phyloP scores from a whole-genome alignment of 2,329 filamentous ascomycete genomes.

The Clathrospora elynae region DNA sequence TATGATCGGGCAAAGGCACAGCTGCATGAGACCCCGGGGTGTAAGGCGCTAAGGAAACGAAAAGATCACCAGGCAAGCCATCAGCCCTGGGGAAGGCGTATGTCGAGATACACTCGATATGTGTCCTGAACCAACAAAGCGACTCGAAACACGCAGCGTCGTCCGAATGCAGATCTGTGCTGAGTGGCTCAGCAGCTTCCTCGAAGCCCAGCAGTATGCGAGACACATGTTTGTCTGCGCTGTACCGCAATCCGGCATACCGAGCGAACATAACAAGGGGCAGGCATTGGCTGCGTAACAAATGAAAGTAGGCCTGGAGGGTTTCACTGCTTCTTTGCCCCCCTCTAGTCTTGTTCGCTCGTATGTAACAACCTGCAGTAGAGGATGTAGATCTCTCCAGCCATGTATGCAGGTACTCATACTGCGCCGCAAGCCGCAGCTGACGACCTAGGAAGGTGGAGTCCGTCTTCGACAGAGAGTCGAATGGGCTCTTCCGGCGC shows the following conservation, averaged over 20 bases:
- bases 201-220: constrained; percentile 5
- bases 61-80: constrained; percentile 18
- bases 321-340: no score
- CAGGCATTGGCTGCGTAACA: no score
- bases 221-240: constrained; percentile 5
- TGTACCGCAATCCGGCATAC: no score
- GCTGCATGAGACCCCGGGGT: constrained; percentile 22
- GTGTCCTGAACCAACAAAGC: constrained; percentile 7
- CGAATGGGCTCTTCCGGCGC: constrained; percentile 12
- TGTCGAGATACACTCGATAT: constrained; percentile 4
- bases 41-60: constrained; percentile 15
- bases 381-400: constrained; percentile 8
- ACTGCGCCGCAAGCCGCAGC: constrained; percentile 16
- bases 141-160: constrained; percentile 12
- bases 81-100: constrained; percentile 11
- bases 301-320: no score
- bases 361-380: no score
- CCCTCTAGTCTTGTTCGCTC: no score
- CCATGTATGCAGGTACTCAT: constrained; percentile 11
- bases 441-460: constrained; percentile 12
- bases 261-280: no score
- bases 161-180: constrained; percentile 9
- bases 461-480: constrained; percentile 19
- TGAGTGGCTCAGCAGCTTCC: constrained; percentile 14
- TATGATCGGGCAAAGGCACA: constrained; percentile 20